These are phyloP conservation scores for Sedum album DNA, from an alignment of 164 flowering plant species.

Conservation along the genomic window DNA sequence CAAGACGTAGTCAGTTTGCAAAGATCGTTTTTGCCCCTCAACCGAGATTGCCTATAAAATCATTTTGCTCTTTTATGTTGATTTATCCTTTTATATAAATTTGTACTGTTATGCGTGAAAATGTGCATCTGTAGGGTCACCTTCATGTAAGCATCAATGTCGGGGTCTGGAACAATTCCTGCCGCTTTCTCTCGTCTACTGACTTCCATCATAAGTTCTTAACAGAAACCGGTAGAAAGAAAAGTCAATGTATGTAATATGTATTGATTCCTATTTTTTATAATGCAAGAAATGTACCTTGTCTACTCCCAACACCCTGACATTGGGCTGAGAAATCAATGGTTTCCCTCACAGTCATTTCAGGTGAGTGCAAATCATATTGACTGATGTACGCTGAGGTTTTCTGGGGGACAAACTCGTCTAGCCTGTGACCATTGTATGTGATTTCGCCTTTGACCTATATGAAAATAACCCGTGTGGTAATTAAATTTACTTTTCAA, in stretches of 20 bases:
- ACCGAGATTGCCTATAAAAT: constrained; percentile 43
- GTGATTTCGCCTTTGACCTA: constrained; percentile 42
- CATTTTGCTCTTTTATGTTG: background rate
- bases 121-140: constrained; percentile 15
- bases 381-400: constrained; percentile 63
- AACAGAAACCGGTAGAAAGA: constrained; percentile 1
- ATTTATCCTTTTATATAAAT: background rate
- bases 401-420: constrained; percentile 61
- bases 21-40: constrained; percentile 31
- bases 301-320: constrained; percentile 48
- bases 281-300: constrained; percentile 35
- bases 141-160: constrained; percentile 51
- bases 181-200: constrained; percentile 43
- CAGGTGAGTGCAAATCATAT: constrained; percentile 46
- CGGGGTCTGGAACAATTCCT: constrained; percentile 44
- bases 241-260: too few species aligned
- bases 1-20: constrained; percentile 51
- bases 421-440: constrained; percentile 43
- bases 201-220: constrained; percentile 42
- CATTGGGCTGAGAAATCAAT: constrained; percentile 54
- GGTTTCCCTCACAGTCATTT: constrained; percentile 65
- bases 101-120: background rate
- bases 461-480: background rate
- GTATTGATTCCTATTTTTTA: too few species aligned
- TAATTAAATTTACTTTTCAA: background rate